Percentiles rank a stretch among this genome's conserved stretches.
Evolutionary conservation across 768 basidiomycete genomes (phyloP).

Genomic region (Pisolithus sp.): DNA sequence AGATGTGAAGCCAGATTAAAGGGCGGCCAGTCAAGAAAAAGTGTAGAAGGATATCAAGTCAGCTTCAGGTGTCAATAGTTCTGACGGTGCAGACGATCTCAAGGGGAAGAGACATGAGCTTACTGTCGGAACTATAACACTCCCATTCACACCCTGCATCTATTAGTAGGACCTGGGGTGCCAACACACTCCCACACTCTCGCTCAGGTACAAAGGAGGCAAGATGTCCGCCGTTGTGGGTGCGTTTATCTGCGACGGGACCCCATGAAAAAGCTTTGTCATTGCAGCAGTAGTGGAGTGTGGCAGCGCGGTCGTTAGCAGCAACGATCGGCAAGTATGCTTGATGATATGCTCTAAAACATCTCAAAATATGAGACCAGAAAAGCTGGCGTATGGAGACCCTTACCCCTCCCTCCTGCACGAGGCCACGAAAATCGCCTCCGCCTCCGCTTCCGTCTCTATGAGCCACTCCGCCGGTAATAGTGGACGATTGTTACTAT

Average conservation of each 20-base stretch:
- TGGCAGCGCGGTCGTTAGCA: conserved; percentile 77
- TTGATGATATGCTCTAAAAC: conserved; percentile 67
- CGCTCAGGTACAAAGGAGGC: conserved; percentile 23
- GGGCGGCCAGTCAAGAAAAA: neutral
- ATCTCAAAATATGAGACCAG: neutral
- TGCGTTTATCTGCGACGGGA: conserved; percentile 52
- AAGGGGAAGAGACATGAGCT: conserved; percentile 10
- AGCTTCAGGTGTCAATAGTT: neutral
- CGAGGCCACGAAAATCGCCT: conserved; percentile 87
- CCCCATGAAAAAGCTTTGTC: conserved; percentile 85
- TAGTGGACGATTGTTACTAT: conserved; percentile 38
- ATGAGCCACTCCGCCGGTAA: conserved; percentile 84
- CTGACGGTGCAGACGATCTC: no score
- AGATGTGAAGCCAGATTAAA: neutral
- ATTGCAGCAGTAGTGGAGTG: conserved; percentile 93
- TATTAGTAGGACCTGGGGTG: conserved; percentile 76
- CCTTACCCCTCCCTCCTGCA: conserved; percentile 83
- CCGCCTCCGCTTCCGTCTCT: conserved; percentile 88
- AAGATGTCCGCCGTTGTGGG: conserved; percentile 45
- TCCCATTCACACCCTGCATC: conserved; percentile 93
- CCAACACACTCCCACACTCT: conserved; percentile 30
- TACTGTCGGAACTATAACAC: conserved; percentile 60
- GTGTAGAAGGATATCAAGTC: neutral
- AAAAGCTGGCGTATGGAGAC: neutral
- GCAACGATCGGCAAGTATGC: conserved; percentile 94